A percentile compares a stretch with the other conserved stretches of the same genome.
These are phyloP conservation scores for Cruciata laevipes DNA, from an alignment of 257 asterid genomes.

Conservation along the genomic window DNA sequence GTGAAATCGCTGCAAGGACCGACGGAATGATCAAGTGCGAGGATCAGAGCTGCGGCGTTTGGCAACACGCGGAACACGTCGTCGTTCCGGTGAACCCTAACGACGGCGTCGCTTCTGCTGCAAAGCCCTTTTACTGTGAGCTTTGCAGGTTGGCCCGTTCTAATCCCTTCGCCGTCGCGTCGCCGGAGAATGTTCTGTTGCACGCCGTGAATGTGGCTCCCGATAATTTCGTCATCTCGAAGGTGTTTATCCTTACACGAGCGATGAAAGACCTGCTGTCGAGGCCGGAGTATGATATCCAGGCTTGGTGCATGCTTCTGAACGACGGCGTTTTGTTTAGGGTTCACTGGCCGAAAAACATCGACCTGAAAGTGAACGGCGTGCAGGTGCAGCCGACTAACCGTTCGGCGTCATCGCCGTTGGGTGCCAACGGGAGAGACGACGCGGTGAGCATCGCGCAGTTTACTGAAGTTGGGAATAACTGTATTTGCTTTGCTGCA, in stretches of 20 bases:
- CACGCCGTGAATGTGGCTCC: not conserved
- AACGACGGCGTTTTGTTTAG: constrained; percentile 85
- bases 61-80: constrained; percentile 92
- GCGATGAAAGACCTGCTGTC: constrained; percentile 71
- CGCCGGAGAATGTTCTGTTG: constrained; percentile 30
- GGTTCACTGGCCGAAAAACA: constrained; percentile 94
- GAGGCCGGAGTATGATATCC: constrained; percentile 77
- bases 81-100: constrained; percentile 71
- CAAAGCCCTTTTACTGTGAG: constrained; percentile 78
- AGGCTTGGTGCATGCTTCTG: constrained; percentile 97
- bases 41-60: constrained; percentile 70
- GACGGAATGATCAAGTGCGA: constrained; percentile 92
- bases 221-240: no score
- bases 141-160: constrained; percentile 79
- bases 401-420: constrained; percentile 77
- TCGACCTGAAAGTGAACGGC: constrained; percentile 88
- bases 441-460: constrained; percentile 97
- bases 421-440: constrained; percentile 95
- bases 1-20: constrained; percentile 61
- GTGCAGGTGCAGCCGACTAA: constrained; percentile 74
- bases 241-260: constrained; percentile 72
- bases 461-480: constrained; percentile 80
- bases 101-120: constrained; percentile 55
- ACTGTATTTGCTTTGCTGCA: constrained; percentile 71
- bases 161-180: constrained; percentile 49